These are phyloP conservation scores for Carex myosuroides DNA, from an alignment of 176 grass and related monocot species.

Conservation along the genomic window DNA sequence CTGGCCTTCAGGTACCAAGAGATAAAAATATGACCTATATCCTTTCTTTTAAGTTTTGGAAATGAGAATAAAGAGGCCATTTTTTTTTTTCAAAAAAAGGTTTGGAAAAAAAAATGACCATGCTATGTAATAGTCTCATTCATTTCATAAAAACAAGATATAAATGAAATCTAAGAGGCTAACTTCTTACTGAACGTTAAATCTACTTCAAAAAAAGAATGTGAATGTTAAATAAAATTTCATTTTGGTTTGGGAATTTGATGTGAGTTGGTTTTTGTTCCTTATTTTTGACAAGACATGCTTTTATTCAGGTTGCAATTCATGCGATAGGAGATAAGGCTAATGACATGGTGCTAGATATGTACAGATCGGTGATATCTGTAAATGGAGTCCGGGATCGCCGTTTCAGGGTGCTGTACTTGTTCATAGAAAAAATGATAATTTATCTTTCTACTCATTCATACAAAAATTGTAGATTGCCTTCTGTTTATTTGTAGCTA, in stretches of 20 bases:
- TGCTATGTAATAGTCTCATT: neutral
- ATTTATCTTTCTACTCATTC: neutral
- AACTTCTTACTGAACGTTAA: neutral
- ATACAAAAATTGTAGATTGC: neutral
- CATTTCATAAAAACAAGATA: neutral
- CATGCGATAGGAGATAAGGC: slow-evolving; percentile 97
- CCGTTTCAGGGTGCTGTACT: slow-evolving; percentile 57
- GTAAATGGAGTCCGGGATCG: slow-evolving; percentile 61
- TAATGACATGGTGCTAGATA: slow-evolving; percentile 68
- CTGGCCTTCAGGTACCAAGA: slow-evolving; percentile 60
- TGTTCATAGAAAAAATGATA: neutral
- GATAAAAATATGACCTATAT: neutral
- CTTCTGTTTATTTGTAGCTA: neutral
- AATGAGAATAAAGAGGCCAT: neutral
- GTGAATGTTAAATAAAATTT: neutral
- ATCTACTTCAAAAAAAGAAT: no score
- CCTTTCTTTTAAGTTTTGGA: neutral
- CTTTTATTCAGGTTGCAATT: slow-evolving; percentile 56
- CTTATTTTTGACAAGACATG: neutral
- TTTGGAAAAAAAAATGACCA: neutral
- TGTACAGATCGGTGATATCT: slow-evolving; percentile 46
- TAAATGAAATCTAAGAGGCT: neutral
- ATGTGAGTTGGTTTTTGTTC: neutral
- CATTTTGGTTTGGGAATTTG: neutral
- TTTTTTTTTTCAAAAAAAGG: neutral